Conservation (phyloP, 495 filamentous ascomycete species). For the Parmelia sp. region DNA sequence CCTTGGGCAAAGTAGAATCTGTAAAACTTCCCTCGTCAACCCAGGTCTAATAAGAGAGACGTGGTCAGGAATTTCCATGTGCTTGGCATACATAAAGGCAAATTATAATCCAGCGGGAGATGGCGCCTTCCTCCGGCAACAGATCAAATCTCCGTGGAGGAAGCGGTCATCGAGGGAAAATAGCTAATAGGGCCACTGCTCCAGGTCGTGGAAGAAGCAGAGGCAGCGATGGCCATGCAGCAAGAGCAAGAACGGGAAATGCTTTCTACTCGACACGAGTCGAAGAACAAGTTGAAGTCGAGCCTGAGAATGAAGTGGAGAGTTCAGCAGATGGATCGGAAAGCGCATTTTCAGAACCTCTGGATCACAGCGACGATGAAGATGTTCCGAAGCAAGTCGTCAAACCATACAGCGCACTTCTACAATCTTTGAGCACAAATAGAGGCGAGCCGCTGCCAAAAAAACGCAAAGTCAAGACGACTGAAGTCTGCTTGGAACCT, state of each 20-base stretch:
- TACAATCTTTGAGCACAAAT: constrained; percentile 51
- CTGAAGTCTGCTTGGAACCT: constrained; percentile 12
- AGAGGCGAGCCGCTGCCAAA: constrained; percentile 54
- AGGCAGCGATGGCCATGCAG: constrained; percentile 12
- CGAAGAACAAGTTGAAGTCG: constrained; percentile 16
- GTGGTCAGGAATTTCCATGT: too few relatives aligned
- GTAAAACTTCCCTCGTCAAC: too few relatives aligned
- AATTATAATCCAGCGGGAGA: too few relatives aligned
- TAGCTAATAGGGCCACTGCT: constrained; percentile 17
- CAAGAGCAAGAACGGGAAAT: constrained; percentile 8
- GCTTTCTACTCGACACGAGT: constrained; percentile 22
- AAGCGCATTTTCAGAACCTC: constrained; percentile 19
- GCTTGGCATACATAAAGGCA: too few relatives aligned
- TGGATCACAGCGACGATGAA: constrained; percentile 36
- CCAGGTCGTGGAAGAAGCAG: constrained; percentile 14
- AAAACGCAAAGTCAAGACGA: constrained; percentile 56
- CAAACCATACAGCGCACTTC: constrained; percentile 58
- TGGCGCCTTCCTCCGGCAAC: constrained; percentile 21
- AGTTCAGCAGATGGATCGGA: constrained; percentile 11
- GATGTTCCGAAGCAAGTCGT: constrained; percentile 34
- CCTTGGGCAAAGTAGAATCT: too few relatives aligned
- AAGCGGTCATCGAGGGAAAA: constrained; percentile 8
- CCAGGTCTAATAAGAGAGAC: too few relatives aligned
- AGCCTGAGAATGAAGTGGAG: constrained; percentile 4
- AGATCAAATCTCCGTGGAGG: constrained; percentile 26